Percentiles rank a stretch among this genome's conserved stretches.
These are phyloP conservation scores for Daldinia caldariorum DNA, from an alignment of 495 filamentous ascomycete genomes.

Conservation along the genomic window DNA sequence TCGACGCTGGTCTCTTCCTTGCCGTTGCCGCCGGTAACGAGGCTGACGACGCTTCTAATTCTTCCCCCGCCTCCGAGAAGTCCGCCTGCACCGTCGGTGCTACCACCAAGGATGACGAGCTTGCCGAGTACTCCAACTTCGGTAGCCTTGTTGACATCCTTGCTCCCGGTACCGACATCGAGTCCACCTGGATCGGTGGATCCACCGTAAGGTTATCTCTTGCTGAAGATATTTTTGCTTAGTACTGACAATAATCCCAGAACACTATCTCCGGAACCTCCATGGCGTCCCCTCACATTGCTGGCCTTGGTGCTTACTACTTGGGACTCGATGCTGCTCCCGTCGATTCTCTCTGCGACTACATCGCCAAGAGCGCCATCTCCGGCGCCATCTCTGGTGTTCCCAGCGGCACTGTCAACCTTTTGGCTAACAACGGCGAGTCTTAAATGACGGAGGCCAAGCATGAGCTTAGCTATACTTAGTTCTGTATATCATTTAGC, in stretches of 20 bases:
- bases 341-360: conserved; percentile 49
- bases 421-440: conserved; percentile 62
- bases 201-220: not conserved
- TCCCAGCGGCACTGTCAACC: conserved; percentile 57
- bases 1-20: conserved; percentile 57
- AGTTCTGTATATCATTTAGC: not conserved
- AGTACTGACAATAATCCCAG: conserved; percentile 1
- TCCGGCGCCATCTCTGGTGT: conserved; percentile 49
- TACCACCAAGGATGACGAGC: conserved; percentile 53
- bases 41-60: conserved; percentile 50
- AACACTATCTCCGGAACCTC: conserved; percentile 58
- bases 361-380: conserved; percentile 52
- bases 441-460: conserved; percentile 31
- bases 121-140: conserved; percentile 66
- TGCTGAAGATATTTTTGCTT: not conserved
- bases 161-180: conserved; percentile 63
- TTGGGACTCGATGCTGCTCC: conserved; percentile 53
- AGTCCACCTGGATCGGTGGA: conserved; percentile 60
- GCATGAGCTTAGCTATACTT: not conserved
- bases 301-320: conserved; percentile 63
- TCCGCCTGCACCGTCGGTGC: conserved; percentile 68
- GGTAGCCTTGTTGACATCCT: conserved; percentile 66
- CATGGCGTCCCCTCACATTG: conserved; percentile 67
- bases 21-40: conserved; percentile 62
- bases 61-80: conserved; percentile 62